Evolutionary conservation across 2,329 filamentous ascomycete species (phyloP), one percentile per base, ranked within the genome.

Genomic region (Gaeumannomyces tritici): DNA sequence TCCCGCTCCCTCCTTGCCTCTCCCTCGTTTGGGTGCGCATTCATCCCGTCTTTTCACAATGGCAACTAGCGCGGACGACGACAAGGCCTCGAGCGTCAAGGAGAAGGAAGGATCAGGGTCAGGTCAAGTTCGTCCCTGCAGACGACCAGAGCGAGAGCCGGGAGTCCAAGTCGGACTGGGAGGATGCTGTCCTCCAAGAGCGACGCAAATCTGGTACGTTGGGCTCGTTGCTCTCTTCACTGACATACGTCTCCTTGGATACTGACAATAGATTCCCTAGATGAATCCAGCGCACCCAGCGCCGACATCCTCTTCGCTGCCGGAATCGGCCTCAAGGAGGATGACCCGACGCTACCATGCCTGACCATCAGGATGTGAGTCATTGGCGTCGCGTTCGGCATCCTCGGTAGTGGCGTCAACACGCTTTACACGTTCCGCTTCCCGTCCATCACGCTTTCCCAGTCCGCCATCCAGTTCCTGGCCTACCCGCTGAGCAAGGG

Each of bases 401-500:
- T 75, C 2, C 18, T 75, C 2, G 72, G 74, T 9, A 75, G 72
- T 4, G 73, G 65, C 6, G 69, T 71, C n/a, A 79, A 78, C 63
- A 76, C 76, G 27, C 68, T 78, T 26, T 76, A 77, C 61, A 76
- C 73, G 0, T 72, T 79, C 47, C 66, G 74, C 1, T 76, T 76
- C 27, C 72, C 72, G 0, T 71, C 70, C 2, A 68, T 73, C 60
- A 71, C 68, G 18, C 66, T 74, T 2, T 73, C 70, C 0, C 70
- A 73, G 63, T 73, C 71, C 3, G 72, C 70, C 1, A 73, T 74
- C 21, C 77, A 80, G 61, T 72, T 80, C 54, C 64, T 79, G 5
- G 74, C 78, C 0, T 80, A 76, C 62, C 78, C 77, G 0, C 62
- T 79, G 1, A 78, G 78, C 4, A 75, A 73, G 70, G 68, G 74